A percentile compares a stretch with the other conserved stretches of the same genome.
phyloP scores from a whole-genome alignment of 768 basidiomycete species.

The Hygrophorus pudorinus region DNA sequence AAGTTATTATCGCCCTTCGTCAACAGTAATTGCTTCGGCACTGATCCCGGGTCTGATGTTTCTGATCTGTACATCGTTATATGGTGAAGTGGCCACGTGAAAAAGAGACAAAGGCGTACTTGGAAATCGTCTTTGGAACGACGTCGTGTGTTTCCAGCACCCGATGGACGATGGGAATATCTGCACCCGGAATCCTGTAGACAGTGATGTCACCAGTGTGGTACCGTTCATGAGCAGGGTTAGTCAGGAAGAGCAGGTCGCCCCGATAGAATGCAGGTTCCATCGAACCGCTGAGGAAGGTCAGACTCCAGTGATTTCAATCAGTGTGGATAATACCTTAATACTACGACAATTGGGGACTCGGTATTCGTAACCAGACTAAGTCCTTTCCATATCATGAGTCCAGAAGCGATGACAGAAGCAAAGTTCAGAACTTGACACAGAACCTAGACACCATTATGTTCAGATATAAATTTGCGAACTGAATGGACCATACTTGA shows the following conservation, averaged over 20 bases:
- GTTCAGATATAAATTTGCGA: background rate
- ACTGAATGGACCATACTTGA: slow-evolving; percentile 36
- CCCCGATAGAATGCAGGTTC: slow-evolving; percentile 94
- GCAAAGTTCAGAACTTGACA: slow-evolving; percentile 91
- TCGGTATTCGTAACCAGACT: slow-evolving; percentile 87
- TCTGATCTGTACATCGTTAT: background rate
- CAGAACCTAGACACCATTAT: slow-evolving; percentile 45
- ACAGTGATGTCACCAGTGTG: slow-evolving; percentile 94
- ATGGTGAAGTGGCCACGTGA: background rate
- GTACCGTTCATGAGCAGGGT: slow-evolving; percentile 65
- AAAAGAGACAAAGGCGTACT: slow-evolving; percentile 18
- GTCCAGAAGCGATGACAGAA: slow-evolving; percentile 79
- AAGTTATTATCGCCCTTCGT: slow-evolving; percentile 98
- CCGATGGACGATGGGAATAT: slow-evolving; percentile 95
- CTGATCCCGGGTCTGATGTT: background rate
- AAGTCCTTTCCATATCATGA: slow-evolving; percentile 98
- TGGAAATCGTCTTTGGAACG: slow-evolving; percentile 24
- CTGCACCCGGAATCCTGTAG: slow-evolving; percentile 87
- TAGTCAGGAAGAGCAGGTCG: slow-evolving; percentile 91
- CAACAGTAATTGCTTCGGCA: slow-evolving; percentile 55
- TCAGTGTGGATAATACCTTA: too few species aligned
- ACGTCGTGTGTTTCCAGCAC: slow-evolving; percentile 86
- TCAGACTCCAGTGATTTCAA: too few species aligned
- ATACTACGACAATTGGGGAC: slow-evolving; percentile 92
- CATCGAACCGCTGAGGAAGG: slow-evolving; percentile 71